Evolutionary conservation across 2,329 filamentous ascomycete species (phyloP), one percentile per base, ranked within the genome.

Genomic region (Fusarium sp.): DNA sequence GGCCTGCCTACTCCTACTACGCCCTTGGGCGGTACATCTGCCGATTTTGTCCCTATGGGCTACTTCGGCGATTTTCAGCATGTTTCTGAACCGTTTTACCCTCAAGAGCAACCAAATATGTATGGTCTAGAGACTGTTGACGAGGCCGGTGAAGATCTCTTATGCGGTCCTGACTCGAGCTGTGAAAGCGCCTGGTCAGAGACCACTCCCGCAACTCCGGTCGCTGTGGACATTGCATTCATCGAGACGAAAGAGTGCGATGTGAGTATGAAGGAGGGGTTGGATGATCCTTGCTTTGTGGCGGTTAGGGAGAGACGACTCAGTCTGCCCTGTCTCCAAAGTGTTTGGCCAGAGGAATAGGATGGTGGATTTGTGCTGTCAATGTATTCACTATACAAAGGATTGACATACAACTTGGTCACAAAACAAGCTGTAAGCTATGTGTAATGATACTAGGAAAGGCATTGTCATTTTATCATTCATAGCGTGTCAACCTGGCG

Each of bases 1-100:
- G 47, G 52, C 15, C 17, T 67, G 3, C 31, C 51, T 9, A 51
- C 69, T 17, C 56, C 66, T 4, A 59, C 58, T 4, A 70, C 72
- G 9, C 66, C 60, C 0, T 50, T 78, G 6, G 69, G 72, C 17
- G 70, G 66, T 4, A 56, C 49, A 1, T 71, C 72, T 0, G 67
- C 72, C 1, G 68, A 71, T 9, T 79, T 79, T 57, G 46, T 74
- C 10, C 76, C 77, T 0, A 54, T 58, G 38, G 43, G 57, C 13
- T 68, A 64, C 38, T 68, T 69, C 46, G 35, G 57, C 21, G 47
- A 61, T 14, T n/a, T 37, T 4, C 35, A 44, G 7, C 53, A 46
- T 7, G 17, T 36, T 4, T 23, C 43, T 32, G 53, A 60, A n/a
- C 39, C 46, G 19, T 21, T 27, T 14, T 42, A 31, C n/a, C 17